A percentile compares a stretch with the other conserved stretches of the same genome.
Conservation (phyloP, 2,329 filamentous ascomycete genomes). For the Cladobotryum protrusum region DNA sequence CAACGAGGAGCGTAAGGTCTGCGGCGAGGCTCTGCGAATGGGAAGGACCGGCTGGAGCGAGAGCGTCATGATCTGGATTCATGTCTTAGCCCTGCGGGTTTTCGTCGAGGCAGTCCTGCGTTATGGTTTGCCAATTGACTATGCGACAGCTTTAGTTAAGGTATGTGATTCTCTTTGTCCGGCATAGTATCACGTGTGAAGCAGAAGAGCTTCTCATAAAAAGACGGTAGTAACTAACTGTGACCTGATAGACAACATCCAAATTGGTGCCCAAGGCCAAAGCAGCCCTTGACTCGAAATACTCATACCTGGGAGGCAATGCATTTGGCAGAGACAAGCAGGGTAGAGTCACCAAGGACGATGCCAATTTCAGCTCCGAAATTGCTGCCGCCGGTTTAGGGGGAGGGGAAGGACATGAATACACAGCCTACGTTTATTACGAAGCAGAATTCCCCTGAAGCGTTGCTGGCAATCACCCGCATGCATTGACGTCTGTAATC, state of each 20-base stretch:
- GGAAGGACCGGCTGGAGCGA: constrained; percentile 93
- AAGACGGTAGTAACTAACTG: constrained; percentile 12
- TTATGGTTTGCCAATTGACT: constrained; percentile 87
- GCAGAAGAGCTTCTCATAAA: neutral
- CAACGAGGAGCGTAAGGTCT: constrained; percentile 83
- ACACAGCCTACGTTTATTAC: constrained; percentile 96
- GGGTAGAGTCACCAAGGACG: constrained; percentile 85
- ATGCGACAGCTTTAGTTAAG: constrained; percentile 77
- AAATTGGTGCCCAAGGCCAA: constrained; percentile 78
- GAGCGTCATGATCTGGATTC: constrained; percentile 91
- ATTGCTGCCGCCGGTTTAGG: constrained; percentile 70
- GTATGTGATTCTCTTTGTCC: constrained; percentile 46
- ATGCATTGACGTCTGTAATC: constrained; percentile 26
- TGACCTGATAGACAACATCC: constrained; percentile 59
- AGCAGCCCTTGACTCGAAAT: constrained; percentile 71
- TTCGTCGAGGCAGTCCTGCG: constrained; percentile 98
- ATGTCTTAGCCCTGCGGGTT: constrained; percentile 82
- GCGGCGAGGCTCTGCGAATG: constrained; percentile 83
- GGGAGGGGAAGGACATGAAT: constrained; percentile 69
- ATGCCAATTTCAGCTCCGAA: constrained; percentile 70
- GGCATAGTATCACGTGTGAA: neutral
- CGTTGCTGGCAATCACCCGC: constrained; percentile 8
- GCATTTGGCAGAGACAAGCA: constrained; percentile 92
- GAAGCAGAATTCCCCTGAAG: constrained; percentile 68
- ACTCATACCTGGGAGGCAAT: constrained; percentile 90